Percentiles rank a stretch among this genome's conserved stretches.
Evolutionary conservation across 306 rosid genomes (phyloP).

Genomic region (Quercus cerris): DNA sequence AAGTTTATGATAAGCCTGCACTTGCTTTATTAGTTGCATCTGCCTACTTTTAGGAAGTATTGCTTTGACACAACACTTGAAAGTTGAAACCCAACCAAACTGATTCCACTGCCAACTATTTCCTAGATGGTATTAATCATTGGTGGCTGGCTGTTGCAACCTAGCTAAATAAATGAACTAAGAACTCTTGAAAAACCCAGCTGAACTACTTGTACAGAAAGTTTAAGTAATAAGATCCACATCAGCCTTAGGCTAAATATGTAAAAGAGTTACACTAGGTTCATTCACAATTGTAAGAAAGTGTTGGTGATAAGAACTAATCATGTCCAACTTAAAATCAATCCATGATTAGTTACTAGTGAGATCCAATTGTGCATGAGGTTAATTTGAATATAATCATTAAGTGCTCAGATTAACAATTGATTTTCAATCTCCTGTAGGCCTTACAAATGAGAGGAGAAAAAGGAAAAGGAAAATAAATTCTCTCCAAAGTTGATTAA

Average conservation of each 20-base stretch:
- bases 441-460: too few relatives aligned
- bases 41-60: slow-evolving; percentile 34
- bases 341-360: too few relatives aligned
- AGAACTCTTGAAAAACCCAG: neutral
- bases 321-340: too few relatives aligned
- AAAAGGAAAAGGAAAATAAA: too few relatives aligned
- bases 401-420: too few relatives aligned
- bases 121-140: slow-evolving; percentile 41
- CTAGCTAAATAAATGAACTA: slow-evolving; percentile 23
- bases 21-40: slow-evolving; percentile 35
- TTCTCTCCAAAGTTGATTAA: too few relatives aligned
- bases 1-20: slow-evolving; percentile 30
- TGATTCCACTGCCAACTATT: slow-evolving; percentile 39
- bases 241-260: neutral
- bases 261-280: neutral
- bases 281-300: too few relatives aligned
- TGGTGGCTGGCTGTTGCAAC: slow-evolving; percentile 38
- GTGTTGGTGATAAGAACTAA: too few relatives aligned
- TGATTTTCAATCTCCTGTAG: too few relatives aligned
- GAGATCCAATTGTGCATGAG: too few relatives aligned
- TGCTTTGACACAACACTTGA: slow-evolving; percentile 26
- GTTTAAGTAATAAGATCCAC: neutral
- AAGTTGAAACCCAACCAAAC: slow-evolving; percentile 19
- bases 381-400: too few relatives aligned
- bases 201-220: neutral